A percentile compares a stretch with the other conserved stretches of the same genome.
Evolutionary conservation across 83 land plant species (phyloP).

Genomic region (Larix sibirica): DNA sequence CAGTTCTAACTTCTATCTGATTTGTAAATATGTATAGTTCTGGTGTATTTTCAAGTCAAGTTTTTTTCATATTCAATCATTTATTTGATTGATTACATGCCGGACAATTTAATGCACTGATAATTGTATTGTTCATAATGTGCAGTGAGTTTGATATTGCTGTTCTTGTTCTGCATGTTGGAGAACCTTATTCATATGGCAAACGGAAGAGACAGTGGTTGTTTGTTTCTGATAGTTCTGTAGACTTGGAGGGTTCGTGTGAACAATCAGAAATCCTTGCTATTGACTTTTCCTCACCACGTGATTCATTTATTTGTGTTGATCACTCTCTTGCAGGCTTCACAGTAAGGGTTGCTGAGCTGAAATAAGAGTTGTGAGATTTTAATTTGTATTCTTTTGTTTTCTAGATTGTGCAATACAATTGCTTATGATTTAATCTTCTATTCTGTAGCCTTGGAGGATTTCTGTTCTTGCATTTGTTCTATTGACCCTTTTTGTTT

Average conservation of each 20-base stretch:
- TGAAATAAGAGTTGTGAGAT: background rate
- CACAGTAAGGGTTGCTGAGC: constrained; percentile 45
- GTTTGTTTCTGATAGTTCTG: constrained; percentile 70
- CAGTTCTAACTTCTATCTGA: background rate
- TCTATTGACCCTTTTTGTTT: background rate
- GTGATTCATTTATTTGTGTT: constrained; percentile 40
- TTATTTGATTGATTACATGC: background rate
- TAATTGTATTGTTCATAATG: constrained; percentile 1
- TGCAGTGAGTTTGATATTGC: constrained; percentile 86
- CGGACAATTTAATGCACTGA: background rate
- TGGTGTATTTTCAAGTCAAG: background rate
- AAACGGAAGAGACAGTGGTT: constrained; percentile 75
- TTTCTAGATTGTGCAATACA: background rate
- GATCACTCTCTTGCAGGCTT: constrained; percentile 52
- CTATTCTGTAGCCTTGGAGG: background rate
- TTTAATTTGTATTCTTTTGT: background rate
- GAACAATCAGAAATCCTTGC: constrained; percentile 48
- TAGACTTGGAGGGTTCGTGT: constrained; percentile 14
- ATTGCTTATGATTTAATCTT: background rate
- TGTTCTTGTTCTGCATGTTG: constrained; percentile 66
- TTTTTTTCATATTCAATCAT: background rate
- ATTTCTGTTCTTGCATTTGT: background rate
- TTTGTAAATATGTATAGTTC: background rate
- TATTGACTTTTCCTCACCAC: constrained; percentile 46
- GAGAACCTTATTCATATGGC: constrained; percentile 58